Conservation (phyloP, 1,284 basidiomycete species). For the Leccinum pseudoinsigne region DNA sequence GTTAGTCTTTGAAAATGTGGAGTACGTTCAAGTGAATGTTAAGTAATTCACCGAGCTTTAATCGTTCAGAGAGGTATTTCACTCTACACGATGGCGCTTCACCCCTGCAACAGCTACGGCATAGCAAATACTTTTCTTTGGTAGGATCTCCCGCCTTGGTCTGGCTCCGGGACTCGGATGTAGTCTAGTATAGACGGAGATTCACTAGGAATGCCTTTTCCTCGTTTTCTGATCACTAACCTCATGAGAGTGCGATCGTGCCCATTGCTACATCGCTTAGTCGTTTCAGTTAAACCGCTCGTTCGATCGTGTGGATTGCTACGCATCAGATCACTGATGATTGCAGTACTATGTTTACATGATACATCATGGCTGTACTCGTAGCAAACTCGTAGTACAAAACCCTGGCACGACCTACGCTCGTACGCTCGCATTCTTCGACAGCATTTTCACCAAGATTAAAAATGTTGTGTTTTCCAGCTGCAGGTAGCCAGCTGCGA, state of each 20-base stretch:
- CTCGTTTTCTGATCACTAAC: conserved; percentile 3
- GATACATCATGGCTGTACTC: not conserved
- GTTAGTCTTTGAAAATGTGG: conserved; percentile 13
- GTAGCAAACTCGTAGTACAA: too few species aligned
- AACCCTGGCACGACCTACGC: not conserved
- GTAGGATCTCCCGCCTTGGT: not conserved
- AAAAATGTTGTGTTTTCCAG: not conserved
- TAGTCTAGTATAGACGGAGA: conserved; percentile 17
- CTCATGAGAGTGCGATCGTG: not conserved
- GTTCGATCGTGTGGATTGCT: not conserved
- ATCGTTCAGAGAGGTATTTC: conserved; percentile 6
- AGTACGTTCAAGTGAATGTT: conserved; percentile 15
- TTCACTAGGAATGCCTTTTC: conserved; percentile 18
- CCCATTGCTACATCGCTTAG: not conserved
- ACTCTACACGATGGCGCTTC: not conserved
- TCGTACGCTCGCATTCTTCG: not conserved
- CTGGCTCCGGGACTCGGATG: not conserved
- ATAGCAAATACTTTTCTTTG: not conserved
- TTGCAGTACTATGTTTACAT: not conserved
- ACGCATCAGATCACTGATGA: not conserved
- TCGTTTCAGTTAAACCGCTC: not conserved
- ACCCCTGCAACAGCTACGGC: not conserved
- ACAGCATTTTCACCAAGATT: not conserved
- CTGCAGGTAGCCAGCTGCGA: not conserved
- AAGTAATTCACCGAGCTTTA: conserved; percentile 6